These are phyloP conservation scores for Lentinula edodes DNA, from an alignment of 768 basidiomycete genomes.

Conservation along the genomic window DNA sequence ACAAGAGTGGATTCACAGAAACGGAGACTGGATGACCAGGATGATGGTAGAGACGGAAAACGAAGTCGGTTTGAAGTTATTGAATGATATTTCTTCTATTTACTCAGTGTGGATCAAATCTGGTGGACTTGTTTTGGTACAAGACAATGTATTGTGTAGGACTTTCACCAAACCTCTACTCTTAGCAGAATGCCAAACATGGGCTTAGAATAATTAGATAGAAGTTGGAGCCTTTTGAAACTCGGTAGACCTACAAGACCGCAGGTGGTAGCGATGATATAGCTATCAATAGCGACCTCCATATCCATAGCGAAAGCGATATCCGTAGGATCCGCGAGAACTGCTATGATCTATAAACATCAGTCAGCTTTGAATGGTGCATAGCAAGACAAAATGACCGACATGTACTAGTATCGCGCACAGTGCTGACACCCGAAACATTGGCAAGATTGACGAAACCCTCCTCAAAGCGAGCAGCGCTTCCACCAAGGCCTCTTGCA, in stretches of 20 bases:
- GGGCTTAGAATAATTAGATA: too few species aligned
- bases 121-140: background rate
- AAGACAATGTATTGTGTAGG: background rate
- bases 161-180: background rate
- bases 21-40: conserved; percentile 26
- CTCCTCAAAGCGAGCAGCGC: background rate
- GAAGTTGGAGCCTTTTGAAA: too few species aligned
- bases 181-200: too few species aligned
- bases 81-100: conserved; percentile 29
- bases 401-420: conserved; percentile 6
- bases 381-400: background rate
- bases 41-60: conserved; percentile 43
- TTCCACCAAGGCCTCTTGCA: background rate
- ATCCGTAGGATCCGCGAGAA: background rate
- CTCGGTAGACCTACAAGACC: too few species aligned
- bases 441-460: conserved; percentile 1
- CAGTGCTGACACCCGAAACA: conserved; percentile 3
- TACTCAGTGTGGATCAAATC: background rate
- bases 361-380: background rate
- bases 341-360: background rate
- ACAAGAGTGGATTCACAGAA: conserved; percentile 15
- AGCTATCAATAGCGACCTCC: background rate
- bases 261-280: too few species aligned
- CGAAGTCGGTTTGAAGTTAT: conserved; percentile 57
- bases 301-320: background rate